phyloP scores from a whole-genome alignment of 1,284 basidiomycete genomes.

The Rhodotorula sp. region DNA sequence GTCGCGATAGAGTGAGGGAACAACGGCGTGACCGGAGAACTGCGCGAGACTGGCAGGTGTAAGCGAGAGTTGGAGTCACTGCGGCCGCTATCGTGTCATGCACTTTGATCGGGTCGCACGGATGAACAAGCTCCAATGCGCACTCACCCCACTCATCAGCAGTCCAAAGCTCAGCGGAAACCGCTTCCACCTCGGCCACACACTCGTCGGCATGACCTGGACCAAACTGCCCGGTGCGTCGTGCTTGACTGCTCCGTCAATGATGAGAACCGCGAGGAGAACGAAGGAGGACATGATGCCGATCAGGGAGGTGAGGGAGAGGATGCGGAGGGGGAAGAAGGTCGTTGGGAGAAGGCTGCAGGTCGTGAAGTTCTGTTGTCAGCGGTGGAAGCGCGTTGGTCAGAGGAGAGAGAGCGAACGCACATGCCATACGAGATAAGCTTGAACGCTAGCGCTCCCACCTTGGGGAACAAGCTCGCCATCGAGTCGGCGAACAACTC shows the following conservation, averaged over 20 bases:
- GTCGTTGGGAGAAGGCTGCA: conserved; percentile 73
- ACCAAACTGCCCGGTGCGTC: conserved; percentile 77
- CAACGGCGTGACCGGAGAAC: conserved; percentile 90
- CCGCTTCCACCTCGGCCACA: conserved; percentile 58
- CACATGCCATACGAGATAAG: conserved; percentile 69
- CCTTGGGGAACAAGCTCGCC: conserved; percentile 64
- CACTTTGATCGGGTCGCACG: no score
- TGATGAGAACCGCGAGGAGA: conserved; percentile 73
- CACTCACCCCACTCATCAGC: conserved; percentile 85
- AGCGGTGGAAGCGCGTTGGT: neutral
- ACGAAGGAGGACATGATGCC: conserved; percentile 73
- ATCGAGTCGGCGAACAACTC: conserved; percentile 84
- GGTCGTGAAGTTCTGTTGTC: neutral
- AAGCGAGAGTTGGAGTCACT: neutral
- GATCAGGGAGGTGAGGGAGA: conserved; percentile 80
- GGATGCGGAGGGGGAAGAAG: conserved; percentile 74
- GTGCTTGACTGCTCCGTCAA: conserved; percentile 79
- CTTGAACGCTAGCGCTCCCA: conserved; percentile 72
- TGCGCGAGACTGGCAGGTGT: conserved; percentile 44
- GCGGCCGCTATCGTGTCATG: no score
- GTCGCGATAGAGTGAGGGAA: conserved; percentile 83
- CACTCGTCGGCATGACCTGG: conserved; percentile 67
- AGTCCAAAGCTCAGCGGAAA: conserved; percentile 70
- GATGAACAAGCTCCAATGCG: neutral
- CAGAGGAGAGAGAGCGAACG: conserved; percentile 41